Percentiles rank a stretch among this genome's conserved stretches.
These are phyloP conservation scores for Fusarium xyrophilum DNA, from an alignment of 2,329 filamentous ascomycete species.

Conservation along the genomic window DNA sequence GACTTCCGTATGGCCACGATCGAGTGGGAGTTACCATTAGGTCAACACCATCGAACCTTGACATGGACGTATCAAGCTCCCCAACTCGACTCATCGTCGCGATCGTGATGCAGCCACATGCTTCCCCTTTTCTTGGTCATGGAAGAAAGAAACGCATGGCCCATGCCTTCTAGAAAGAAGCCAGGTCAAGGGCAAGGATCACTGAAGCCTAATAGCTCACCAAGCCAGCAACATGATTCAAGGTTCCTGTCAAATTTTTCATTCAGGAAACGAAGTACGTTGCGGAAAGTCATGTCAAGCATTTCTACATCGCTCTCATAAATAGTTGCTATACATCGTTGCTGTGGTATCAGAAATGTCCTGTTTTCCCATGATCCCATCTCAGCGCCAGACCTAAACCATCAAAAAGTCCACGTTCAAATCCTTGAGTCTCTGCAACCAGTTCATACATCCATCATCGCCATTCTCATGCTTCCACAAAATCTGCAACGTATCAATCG, in stretches of 20 bases:
- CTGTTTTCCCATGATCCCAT: slow-evolving; percentile 30
- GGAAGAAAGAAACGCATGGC: slow-evolving; percentile 23
- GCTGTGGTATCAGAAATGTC: slow-evolving; percentile 32
- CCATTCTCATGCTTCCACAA: slow-evolving; percentile 51
- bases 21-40: neutral
- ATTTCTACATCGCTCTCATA: slow-evolving; percentile 5
- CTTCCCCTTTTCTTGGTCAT: neutral
- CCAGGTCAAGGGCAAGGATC: slow-evolving; percentile 8
- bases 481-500: slow-evolving; percentile 52
- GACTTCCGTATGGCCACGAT: neutral
- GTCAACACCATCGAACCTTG: too few relatives aligned
- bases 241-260: neutral
- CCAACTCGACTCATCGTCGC: too few relatives aligned
- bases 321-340: neutral
- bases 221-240: neutral
- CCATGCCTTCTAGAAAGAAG: slow-evolving; percentile 13
- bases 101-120: neutral
- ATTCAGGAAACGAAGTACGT: neutral
- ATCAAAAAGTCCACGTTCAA: slow-evolving; percentile 49
- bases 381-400: slow-evolving; percentile 17
- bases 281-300: neutral
- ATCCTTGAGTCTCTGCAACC: slow-evolving; percentile 53
- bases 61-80: rapidly evolving
- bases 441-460: slow-evolving; percentile 42
- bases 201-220: neutral